phyloP scores from a whole-genome alignment of 306 rosid species.

The Prinsepia uniflora region DNA sequence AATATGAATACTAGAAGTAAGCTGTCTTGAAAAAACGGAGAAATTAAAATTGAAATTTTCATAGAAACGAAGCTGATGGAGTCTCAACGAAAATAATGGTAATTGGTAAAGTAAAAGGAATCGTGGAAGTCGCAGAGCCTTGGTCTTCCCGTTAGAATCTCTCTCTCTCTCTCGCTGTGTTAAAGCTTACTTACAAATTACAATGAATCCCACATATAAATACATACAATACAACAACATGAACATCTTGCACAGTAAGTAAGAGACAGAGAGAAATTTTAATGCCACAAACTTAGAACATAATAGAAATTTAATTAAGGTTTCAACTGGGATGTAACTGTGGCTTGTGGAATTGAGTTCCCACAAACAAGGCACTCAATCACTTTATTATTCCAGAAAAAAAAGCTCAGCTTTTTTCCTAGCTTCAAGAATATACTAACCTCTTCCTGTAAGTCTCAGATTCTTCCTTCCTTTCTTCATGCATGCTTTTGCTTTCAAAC shows the following conservation, averaged over 20 bases:
- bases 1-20: not conserved
- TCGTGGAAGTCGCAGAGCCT: conserved; percentile 15
- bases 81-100: conserved; percentile 25
- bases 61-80: not conserved
- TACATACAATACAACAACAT: not conserved
- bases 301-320: not conserved
- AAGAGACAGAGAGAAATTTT: conserved; percentile 10
- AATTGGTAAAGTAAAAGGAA: conserved; percentile 23
- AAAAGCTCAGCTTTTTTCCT: conserved; percentile 44
- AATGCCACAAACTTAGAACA: conserved; percentile 13
- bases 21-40: not conserved
- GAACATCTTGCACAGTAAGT: conserved; percentile 19
- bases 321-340: not conserved
- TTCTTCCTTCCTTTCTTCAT: conserved; percentile 16
- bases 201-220: not conserved
- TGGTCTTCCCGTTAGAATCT: conserved; percentile 12
- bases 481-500: conserved; percentile 21
- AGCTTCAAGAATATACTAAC: conserved; percentile 58
- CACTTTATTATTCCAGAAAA: conserved; percentile 40
- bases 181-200: not conserved
- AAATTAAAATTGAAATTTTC: not conserved
- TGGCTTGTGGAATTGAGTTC: conserved; percentile 23
- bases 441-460: conserved; percentile 58
- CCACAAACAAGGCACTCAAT: conserved; percentile 44
- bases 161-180: conserved; percentile 19